phyloP scores from a whole-genome alignment of 2,329 filamentous ascomycete species.

The Pseudogymnoascus sp. region DNA sequence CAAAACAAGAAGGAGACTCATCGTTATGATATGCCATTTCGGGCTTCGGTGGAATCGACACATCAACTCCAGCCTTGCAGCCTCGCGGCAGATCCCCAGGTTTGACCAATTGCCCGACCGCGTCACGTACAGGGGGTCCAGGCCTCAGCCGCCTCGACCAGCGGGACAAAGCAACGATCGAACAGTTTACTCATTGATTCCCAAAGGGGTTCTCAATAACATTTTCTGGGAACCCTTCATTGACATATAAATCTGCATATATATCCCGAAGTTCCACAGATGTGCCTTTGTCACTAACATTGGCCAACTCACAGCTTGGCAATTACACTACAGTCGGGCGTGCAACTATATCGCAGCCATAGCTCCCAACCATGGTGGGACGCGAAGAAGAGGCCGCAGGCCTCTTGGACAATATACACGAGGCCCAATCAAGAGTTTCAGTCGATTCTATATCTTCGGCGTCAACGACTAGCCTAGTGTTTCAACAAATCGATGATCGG shows the following conservation, averaged over 20 bases:
- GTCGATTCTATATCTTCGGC: conserved; percentile 58
- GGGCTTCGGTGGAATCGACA: not conserved
- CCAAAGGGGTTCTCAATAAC: conserved; percentile 3
- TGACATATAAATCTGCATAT: not conserved
- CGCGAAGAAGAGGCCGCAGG: conserved; percentile 24
- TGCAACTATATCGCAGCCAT: not conserved
- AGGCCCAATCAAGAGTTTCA: conserved; percentile 20
- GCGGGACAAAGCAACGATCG: not conserved
- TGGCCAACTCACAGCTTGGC: not conserved
- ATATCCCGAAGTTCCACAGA: not conserved
- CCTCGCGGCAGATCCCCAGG: not conserved
- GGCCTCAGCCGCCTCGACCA: not conserved
- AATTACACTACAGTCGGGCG: not conserved
- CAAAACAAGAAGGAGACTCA: not conserved
- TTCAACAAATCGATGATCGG: conserved; percentile 63
- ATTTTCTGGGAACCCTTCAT: not conserved
- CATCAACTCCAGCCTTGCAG: not conserved
- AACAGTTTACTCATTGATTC: not conserved
- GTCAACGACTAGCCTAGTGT: conserved; percentile 77
- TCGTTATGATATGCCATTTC: not conserved
- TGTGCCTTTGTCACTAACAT: not conserved
- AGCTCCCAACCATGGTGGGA: conserved; percentile 22
- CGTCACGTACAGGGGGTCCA: not conserved
- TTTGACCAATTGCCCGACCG: not conserved
- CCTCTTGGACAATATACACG: conserved; percentile 21